Base-by-base conservation (phyloP, 2,329 filamentous ascomycete genomes). In the Pochonia chlamydosporia region DNA sequence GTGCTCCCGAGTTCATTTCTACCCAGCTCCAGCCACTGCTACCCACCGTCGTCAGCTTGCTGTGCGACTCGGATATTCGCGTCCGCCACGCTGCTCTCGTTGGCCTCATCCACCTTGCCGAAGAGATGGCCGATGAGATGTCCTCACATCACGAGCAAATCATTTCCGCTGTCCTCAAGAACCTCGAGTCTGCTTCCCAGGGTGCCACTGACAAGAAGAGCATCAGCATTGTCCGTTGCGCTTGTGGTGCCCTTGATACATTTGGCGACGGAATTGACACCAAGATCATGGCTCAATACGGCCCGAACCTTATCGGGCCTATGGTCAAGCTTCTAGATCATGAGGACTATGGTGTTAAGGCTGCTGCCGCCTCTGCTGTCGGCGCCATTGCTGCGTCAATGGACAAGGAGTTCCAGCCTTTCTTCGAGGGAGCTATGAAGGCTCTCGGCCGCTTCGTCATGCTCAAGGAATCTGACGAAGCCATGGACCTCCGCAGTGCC, bases 1-100 rank as follows among this genome's bases (percentile, higher is more conserved):
- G 93, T 58, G 92, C 93, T 25, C 93, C 93, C 14, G 93, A 99
- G 67, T 99, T 97, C 69, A 90, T 97, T 61, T 89, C 89, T 54
- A 96, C 91, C 18, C 93, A 99, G 69, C 81, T 97, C 52, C 78
- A 85, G 60, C 80, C 85, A 55, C 86, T 97, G 55, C 81, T 97
- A 65, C 93, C 93, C 42, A 77, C 88, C 57, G 83, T 97, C 49
- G 76, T 96, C 49, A 83, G 82, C 60, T 78, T 97, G 8, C 81
- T 99, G 33, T 78, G 89, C 62, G 93, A 99, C 63, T 74, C 80
- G n/a, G 87, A 95, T 56, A 77, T 82, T 56, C 83, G 84, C 58
- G 93, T 99, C 49, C 84, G 93, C 51, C 87, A 90, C 64, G 89
- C 92, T 43, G 85, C 93, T 20, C 75, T 97, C 40, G 86, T 95